These are phyloP conservation scores for Panicum miliaceum DNA, from an alignment of 176 grass and related monocot species.

Conservation along the genomic window DNA sequence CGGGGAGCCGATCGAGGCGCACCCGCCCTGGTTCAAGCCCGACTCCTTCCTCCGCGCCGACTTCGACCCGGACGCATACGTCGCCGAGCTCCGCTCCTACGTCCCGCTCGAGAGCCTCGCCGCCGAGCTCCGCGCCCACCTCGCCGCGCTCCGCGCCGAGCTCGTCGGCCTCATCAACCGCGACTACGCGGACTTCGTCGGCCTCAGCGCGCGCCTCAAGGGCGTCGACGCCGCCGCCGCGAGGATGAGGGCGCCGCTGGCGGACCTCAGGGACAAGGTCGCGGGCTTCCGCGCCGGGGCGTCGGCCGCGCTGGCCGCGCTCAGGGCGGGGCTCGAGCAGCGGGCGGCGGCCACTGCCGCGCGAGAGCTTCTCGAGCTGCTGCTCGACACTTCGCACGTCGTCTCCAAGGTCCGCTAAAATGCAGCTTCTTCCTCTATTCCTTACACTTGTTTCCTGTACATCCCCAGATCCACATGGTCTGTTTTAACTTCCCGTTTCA, in stretches of 20 bases:
- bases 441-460: background rate
- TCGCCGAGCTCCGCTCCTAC: constrained; percentile 86
- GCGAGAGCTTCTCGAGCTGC: constrained; percentile 84
- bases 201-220: constrained; percentile 80
- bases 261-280: constrained; percentile 86
- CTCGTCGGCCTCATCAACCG: constrained; percentile 96
- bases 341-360: constrained; percentile 59
- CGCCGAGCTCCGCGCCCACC: constrained; percentile 76
- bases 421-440: background rate
- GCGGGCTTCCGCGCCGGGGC: constrained; percentile 55
- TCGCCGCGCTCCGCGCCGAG: constrained; percentile 81
- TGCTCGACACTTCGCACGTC: constrained; percentile 97
- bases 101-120: constrained; percentile 96
- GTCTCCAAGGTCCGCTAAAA: constrained; percentile 82
- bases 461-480: background rate
- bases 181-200: constrained; percentile 95
- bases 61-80: constrained; percentile 85
- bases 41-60: constrained; percentile 61
- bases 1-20: constrained; percentile 86
- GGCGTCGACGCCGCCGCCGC: constrained; percentile 78
- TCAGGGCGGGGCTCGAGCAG: constrained; percentile 69
- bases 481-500: background rate
- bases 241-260: constrained; percentile 71
- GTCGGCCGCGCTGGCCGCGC: constrained; percentile 52
- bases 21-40: constrained; percentile 82